Evolutionary conservation across 2,329 filamentous ascomycete species (phyloP).

Genomic region (Penicillium oxalicum): DNA sequence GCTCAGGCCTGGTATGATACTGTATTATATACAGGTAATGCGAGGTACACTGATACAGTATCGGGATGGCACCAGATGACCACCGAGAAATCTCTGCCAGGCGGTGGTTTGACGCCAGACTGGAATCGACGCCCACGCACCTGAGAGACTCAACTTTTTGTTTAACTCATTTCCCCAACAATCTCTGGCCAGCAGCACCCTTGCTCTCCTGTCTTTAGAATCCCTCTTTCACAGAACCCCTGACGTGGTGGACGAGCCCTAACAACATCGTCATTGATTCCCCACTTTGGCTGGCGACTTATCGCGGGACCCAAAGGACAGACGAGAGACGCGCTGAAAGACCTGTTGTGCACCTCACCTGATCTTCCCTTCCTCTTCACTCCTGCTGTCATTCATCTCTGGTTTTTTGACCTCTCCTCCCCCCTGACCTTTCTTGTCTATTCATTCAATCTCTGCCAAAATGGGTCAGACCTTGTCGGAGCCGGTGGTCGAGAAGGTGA

Average conservation of each 20-base stretch:
- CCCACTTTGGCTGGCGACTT: constrained; percentile 19
- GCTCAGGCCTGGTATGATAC: no score
- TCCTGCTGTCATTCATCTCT: constrained; percentile 17
- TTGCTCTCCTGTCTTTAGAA: not conserved
- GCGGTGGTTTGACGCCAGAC: not conserved
- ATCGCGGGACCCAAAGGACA: constrained; percentile 17
- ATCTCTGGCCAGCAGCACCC: constrained; percentile 1
- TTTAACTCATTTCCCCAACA: not conserved
- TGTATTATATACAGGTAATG: constrained; percentile 13
- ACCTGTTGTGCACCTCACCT: constrained; percentile 20
- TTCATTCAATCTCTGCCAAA: constrained; percentile 31
- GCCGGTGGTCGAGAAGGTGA: constrained; percentile 97
- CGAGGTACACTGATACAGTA: not conserved
- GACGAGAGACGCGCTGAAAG: constrained; percentile 20
- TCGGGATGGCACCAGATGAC: constrained; percentile 14
- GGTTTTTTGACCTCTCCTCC: constrained; percentile 13
- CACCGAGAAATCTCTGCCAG: constrained; percentile 17
- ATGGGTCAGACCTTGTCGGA: constrained; percentile 99
- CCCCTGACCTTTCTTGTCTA: constrained; percentile 10
- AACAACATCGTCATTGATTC: constrained; percentile 14
- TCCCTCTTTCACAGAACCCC: not conserved
- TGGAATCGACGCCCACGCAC: not conserved
- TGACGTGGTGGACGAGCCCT: constrained; percentile 7
- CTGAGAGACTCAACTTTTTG: not conserved
- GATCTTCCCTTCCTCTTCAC: constrained; percentile 21